Base-by-base conservation (phyloP, 2,329 filamentous ascomycete genomes). In the Fonsecaea monophora region DNA sequence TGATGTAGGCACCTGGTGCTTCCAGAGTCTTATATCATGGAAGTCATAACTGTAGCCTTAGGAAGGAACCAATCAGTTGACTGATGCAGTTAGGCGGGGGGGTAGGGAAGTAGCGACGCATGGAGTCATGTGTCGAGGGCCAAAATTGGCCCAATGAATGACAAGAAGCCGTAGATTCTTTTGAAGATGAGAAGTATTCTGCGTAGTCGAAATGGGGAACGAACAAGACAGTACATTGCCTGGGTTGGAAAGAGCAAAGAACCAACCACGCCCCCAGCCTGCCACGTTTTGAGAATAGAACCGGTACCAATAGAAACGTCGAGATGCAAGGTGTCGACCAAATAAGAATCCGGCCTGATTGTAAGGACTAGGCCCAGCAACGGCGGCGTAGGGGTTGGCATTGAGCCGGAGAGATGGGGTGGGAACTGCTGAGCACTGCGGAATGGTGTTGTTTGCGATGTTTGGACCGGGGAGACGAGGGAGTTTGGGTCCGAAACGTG, bases 401-500 rank as follows among this genome's bases (percentile, higher is more conserved):
- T 42, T n/a, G 40, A 42, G 18, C 40, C 15, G 6, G 40, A 8
- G 18, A 42, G 40, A 42, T 6, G 40, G 40, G 38, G 40, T 13
- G 40, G 59, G 37, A 18, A 35, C 50, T 25, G 32, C n/a, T 53
- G n/a, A 40, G 53, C 4, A 37, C 12, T 7, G 25, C 59, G 53
- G 32, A 12, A 61, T 40, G 53, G 50, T 21, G 30, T 34, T 37
- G 34, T 35, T 37, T 34, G 60, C 38, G 38, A 34, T 21, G 30
- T 53, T 35, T 34, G 42, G 40, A 65, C 40, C 15, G 40, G 38
- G 12, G 38, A 13, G 10, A 53, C 60, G 35, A 18, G 53, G n/a
- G 62, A 37, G 60, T 63, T 68, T 54, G 69, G 69, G 69, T 71
- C 69, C 66, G 54, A 71, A 71, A 68, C 60, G 65, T 66, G 40